Evolutionary conservation across 73 alveolate genomes (phyloP).

Genomic region (Paramecium octaurelia): DNA sequence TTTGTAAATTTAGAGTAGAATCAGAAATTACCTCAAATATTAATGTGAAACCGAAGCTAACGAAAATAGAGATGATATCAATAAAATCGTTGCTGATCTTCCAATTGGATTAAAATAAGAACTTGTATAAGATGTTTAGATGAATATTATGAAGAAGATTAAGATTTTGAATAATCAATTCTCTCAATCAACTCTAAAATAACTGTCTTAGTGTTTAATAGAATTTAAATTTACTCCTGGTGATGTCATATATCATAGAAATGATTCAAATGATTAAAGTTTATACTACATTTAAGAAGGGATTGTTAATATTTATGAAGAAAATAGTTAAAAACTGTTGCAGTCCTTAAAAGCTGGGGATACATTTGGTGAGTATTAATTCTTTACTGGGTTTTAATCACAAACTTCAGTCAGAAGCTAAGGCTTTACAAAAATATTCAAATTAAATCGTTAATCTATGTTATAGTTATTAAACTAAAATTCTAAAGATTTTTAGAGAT

Average conservation of each 20-base stretch:
- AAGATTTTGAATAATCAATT: not conserved
- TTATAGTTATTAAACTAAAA: not conserved
- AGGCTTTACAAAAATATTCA: not conserved
- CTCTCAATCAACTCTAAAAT: not conserved
- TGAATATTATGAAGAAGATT: not conserved
- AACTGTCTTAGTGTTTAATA: not conserved
- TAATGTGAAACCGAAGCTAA: not conserved
- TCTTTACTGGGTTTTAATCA: slow-evolving; percentile 8
- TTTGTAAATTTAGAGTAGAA: not conserved
- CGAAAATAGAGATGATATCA: not conserved
- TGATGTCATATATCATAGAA: not conserved
- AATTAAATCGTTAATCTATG: not conserved
- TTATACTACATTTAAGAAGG: slow-evolving; percentile 2
- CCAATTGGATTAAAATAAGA: slow-evolving; percentile 13
- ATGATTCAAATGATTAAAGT: not conserved
- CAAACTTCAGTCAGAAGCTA: not conserved
- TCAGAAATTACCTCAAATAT: slow-evolving; percentile 7
- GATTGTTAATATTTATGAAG: not conserved
- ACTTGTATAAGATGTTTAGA: not conserved
- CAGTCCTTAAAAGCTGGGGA: not conserved
- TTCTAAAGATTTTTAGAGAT: not conserved
- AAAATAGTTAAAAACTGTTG: not conserved
- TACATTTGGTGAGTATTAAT: slow-evolving; percentile 9
- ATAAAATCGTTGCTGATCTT: not conserved
- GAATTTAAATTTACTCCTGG: slow-evolving; percentile 31